These are phyloP conservation scores for Emmonsiellopsis sp. DNA, from an alignment of 2,329 filamentous ascomycete species.

Conservation along the genomic window DNA sequence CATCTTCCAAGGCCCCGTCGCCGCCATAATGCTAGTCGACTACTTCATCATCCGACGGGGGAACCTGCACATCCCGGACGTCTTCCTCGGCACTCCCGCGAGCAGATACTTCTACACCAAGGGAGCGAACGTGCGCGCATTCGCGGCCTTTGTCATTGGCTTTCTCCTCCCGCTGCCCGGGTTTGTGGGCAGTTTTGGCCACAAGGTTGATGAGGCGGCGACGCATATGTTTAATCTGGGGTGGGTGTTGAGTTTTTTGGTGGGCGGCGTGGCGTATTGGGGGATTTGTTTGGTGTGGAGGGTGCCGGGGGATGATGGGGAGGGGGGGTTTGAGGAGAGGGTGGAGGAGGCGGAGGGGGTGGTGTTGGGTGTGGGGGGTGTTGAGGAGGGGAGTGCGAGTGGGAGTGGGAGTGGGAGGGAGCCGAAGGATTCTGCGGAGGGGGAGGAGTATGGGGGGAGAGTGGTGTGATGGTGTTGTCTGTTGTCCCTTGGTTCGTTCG, in stretches of 20 bases:
- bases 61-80: conserved; percentile 23
- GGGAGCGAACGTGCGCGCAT: conserved; percentile 21
- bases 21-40: conserved; percentile 26
- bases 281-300: conserved; percentile 9
- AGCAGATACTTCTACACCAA: conserved; percentile 25
- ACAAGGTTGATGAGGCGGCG: conserved; percentile 8
- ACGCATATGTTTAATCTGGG: conserved; percentile 16
- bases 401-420: neutral
- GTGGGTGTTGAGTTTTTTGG: conserved; percentile 16
- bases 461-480: no score
- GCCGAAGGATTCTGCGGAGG: neutral
- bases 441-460: neutral
- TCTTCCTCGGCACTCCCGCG: conserved; percentile 19
- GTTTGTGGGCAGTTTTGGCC: conserved; percentile 12
- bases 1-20: conserved; percentile 15
- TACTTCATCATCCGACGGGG: conserved; percentile 25
- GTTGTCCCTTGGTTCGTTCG: no score
- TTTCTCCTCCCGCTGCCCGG: conserved; percentile 16
- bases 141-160: conserved; percentile 16
- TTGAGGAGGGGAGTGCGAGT: neutral
- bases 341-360: conserved; percentile 6
- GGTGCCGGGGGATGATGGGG: conserved; percentile 8
- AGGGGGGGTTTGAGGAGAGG: conserved; percentile 6
- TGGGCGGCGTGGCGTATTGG: conserved; percentile 13
- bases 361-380: neutral